phyloP scores from a whole-genome alignment of 164 flowering plant species.

The Tetracentron sinense region DNA sequence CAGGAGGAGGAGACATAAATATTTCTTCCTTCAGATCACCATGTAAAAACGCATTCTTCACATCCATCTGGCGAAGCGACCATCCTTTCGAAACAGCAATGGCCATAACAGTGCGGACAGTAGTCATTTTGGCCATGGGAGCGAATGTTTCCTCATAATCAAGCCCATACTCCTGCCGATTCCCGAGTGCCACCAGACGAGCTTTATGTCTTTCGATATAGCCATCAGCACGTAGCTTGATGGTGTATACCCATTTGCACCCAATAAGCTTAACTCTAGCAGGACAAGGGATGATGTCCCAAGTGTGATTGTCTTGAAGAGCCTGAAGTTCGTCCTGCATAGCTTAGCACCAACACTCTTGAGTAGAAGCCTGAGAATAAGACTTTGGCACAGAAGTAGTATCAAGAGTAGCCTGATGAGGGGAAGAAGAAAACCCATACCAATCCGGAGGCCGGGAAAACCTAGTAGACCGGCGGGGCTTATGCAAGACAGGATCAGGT shows the following conservation, averaged over 20 bases:
- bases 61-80: background rate
- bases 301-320: too few relatives aligned
- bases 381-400: too few relatives aligned
- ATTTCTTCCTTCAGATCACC: too few relatives aligned
- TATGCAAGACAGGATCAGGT: background rate
- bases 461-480: background rate
- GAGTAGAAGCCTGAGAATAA: too few relatives aligned
- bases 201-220: conserved; percentile 6
- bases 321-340: too few relatives aligned
- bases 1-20: conserved; percentile 2
- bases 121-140: too few relatives aligned
- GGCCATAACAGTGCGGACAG: background rate
- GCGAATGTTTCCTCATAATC: too few relatives aligned
- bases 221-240: background rate
- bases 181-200: background rate
- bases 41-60: too few relatives aligned
- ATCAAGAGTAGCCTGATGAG: too few relatives aligned
- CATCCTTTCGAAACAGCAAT: conserved; percentile 4
- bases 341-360: too few relatives aligned
- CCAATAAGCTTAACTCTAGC: background rate
- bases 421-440: background rate
- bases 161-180: background rate
- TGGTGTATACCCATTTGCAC: background rate
- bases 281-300: too few relatives aligned
- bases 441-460: background rate